These are phyloP conservation scores for Omphalotus guepiniiformis DNA, from an alignment of 768 basidiomycete species.

Conservation along the genomic window DNA sequence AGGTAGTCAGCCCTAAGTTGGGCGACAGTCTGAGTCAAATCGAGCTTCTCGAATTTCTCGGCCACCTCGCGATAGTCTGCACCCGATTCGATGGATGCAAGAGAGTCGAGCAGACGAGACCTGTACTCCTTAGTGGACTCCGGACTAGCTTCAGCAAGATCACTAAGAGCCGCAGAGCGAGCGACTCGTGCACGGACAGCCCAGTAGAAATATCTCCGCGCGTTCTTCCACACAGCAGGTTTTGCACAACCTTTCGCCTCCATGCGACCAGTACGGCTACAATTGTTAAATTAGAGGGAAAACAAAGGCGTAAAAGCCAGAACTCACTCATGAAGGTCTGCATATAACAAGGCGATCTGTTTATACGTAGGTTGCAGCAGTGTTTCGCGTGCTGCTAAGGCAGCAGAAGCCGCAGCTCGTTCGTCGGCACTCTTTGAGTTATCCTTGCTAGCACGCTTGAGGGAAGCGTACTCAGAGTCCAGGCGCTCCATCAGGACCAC, in stretches of 20 bases:
- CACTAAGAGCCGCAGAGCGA: constrained; percentile 56
- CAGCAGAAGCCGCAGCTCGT: constrained; percentile 61
- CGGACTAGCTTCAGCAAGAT: constrained; percentile 69
- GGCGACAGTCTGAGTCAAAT: constrained; percentile 55
- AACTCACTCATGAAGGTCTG: constrained; percentile 92
- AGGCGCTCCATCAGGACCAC: constrained; percentile 89
- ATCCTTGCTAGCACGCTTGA: constrained; percentile 82
- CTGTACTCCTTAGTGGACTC: constrained; percentile 66
- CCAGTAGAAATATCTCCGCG: constrained; percentile 93
- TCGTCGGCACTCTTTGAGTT: constrained; percentile 68
- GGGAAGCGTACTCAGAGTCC: constrained; percentile 73
- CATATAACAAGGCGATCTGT: constrained; percentile 90
- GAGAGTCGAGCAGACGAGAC: constrained; percentile 53
- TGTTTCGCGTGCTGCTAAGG: constrained; percentile 72
- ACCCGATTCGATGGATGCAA: constrained; percentile 50
- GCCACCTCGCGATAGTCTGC: constrained; percentile 56
- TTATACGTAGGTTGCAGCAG: constrained; percentile 87
- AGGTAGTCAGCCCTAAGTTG: constrained; percentile 71
- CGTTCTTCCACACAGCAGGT: constrained; percentile 80
- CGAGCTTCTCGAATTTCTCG: constrained; percentile 65
- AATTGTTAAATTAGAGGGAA: constrained; percentile 7
- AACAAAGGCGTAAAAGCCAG: constrained; percentile 7
- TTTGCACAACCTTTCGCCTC: constrained; percentile 96
- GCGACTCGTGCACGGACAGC: constrained; percentile 80
- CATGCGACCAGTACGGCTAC: constrained; percentile 90